A percentile compares a stretch with the other conserved stretches of the same genome.
Evolutionary conservation across 192 early-diverging fungal genomes (phyloP).

Genomic region (Paraglomus brasilianum): DNA sequence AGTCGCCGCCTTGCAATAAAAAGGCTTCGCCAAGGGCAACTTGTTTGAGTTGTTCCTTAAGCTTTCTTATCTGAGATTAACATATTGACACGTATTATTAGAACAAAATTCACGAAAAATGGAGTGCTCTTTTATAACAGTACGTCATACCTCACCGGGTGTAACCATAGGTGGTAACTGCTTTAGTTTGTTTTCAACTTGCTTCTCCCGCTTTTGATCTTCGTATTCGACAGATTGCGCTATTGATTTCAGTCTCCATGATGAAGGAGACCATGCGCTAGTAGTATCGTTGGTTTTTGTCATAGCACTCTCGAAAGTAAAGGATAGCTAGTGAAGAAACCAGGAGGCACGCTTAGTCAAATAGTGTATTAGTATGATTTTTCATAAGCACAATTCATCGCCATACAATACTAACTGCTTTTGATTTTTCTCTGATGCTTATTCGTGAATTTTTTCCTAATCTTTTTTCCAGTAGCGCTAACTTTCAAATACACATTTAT

Average conservation of each 20-base stretch:
- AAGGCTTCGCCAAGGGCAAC: constrained; percentile 91
- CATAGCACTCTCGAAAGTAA: too few species aligned
- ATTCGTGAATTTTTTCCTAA: too few species aligned
- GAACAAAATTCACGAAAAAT: neutral
- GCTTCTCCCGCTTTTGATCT: constrained; percentile 63
- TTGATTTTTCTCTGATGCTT: too few species aligned
- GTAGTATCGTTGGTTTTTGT: too few species aligned
- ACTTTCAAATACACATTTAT: too few species aligned
- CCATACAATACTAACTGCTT: too few species aligned
- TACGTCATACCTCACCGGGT: constrained; percentile 65
- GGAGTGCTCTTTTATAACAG: neutral
- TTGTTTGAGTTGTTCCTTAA: constrained; percentile 81
- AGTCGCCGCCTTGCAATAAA: constrained; percentile 97
- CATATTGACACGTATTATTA: neutral
- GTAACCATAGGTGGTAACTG: constrained; percentile 90
- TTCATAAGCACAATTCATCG: too few species aligned
- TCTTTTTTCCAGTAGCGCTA: too few species aligned
- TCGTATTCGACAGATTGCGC: constrained; percentile 90
- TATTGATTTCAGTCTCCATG: constrained; percentile 75
- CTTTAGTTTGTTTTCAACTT: constrained; percentile 73
- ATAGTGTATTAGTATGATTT: too few species aligned
- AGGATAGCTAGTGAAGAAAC: too few species aligned
- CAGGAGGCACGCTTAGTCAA: too few species aligned
- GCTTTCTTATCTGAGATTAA: constrained; percentile 65
- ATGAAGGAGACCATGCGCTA: constrained; percentile 62